Evolutionary conservation across 2,329 filamentous ascomycete genomes (phyloP).

Genomic region (Septoria petroselini): DNA sequence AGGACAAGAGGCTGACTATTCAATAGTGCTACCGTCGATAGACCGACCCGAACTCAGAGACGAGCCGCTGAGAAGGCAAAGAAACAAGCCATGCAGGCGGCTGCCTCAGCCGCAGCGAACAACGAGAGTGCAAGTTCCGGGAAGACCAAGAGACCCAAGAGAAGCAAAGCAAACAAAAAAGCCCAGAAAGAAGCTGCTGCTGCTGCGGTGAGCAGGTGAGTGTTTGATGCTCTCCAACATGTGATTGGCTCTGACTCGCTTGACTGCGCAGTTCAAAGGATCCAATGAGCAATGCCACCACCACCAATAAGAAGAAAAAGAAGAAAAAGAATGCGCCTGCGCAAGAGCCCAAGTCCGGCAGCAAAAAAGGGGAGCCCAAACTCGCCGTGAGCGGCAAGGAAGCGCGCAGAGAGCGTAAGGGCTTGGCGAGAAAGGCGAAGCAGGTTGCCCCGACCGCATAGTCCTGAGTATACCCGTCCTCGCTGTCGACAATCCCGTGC

Average conservation of each 20-base stretch:
- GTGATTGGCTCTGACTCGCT: background rate
- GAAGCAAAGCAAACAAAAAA: slow-evolving; percentile 12
- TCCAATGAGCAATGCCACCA: background rate
- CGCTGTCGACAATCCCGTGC: no score
- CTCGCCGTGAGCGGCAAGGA: background rate
- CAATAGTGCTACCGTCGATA: background rate
- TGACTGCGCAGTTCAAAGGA: background rate
- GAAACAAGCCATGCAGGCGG: background rate
- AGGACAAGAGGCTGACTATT: slow-evolving; percentile 13
- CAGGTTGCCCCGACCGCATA: background rate
- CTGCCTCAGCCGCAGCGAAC: slow-evolving; percentile 1
- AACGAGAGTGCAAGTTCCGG: background rate
- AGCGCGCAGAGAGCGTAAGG: background rate
- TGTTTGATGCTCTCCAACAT: background rate
- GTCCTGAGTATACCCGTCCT: no score
- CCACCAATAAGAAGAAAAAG: background rate
- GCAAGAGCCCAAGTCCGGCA: background rate
- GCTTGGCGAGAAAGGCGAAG: background rate
- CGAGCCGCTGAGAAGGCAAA: background rate
- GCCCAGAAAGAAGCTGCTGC: background rate
- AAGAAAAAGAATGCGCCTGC: background rate
- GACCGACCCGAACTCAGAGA: background rate
- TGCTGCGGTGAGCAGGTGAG: background rate
- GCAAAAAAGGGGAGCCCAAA: background rate
- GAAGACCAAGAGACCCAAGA: slow-evolving; percentile 7